Evolutionary conservation across 768 basidiomycete species (phyloP).

Genomic region (Mycena galericulata): DNA sequence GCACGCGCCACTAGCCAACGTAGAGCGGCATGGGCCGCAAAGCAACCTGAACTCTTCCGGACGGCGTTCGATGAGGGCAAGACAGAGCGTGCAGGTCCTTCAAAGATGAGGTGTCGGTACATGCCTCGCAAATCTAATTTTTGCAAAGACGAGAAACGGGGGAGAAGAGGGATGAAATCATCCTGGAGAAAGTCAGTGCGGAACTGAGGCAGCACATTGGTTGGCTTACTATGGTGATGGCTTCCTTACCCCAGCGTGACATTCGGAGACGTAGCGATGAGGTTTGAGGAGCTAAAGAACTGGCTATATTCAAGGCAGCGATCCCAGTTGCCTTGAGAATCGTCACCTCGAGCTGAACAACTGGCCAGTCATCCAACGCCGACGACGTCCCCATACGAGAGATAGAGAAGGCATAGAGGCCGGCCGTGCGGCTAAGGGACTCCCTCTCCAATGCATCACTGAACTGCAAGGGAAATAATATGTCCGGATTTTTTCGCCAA

Average conservation of each 20-base stretch:
- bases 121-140: not conserved
- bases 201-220: not conserved
- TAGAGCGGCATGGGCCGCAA: conserved; percentile 2
- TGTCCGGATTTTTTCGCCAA: conserved; percentile 1
- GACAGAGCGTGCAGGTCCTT: not conserved
- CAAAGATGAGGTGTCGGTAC: not conserved
- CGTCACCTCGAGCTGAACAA: not conserved
- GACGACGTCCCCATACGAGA: not conserved
- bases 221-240: not conserved
- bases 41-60: not conserved
- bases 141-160: conserved; percentile 2
- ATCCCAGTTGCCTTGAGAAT: not conserved
- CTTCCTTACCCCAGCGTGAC: not conserved
- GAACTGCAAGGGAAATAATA: conserved; percentile 1
- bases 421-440: not conserved
- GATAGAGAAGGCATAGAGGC: conserved; percentile 7
- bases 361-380: conserved; percentile 6
- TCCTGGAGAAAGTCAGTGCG: not conserved
- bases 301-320: not conserved
- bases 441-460: conserved; percentile 3
- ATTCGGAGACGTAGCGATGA: not conserved
- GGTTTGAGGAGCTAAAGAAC: not conserved
- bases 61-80: not conserved
- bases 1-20: conserved; percentile 1
- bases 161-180: conserved; percentile 2